These are phyloP conservation scores for Fraxinus floribunda DNA, from an alignment of 305 asterid species.

Conservation along the genomic window DNA sequence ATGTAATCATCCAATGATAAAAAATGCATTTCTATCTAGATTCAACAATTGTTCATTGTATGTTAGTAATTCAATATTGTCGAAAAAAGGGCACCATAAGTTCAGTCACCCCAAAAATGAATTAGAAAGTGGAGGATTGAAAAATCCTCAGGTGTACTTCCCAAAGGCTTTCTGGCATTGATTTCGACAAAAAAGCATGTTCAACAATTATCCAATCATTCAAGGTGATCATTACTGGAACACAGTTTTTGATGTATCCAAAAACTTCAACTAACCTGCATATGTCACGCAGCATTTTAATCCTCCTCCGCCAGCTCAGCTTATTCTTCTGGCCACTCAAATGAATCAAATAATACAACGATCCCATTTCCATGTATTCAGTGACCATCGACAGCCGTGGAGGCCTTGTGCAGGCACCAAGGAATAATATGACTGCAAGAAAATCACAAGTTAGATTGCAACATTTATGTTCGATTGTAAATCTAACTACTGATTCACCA, in stretches of 20 bases:
- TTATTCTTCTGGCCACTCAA: constrained; percentile 89
- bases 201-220: background rate
- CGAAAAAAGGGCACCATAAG: background rate
- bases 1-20: background rate
- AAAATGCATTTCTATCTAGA: background rate
- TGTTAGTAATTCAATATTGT: background rate
- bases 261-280: constrained; percentile 67
- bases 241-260: background rate
- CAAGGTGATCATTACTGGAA: background rate
- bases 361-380: constrained; percentile 98
- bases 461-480: background rate
- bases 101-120: background rate
- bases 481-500: background rate
- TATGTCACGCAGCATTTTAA: constrained; percentile 95
- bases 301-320: constrained; percentile 81
- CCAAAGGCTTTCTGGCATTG: background rate
- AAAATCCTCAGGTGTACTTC: background rate
- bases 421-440: constrained; percentile 83
- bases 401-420: constrained; percentile 96
- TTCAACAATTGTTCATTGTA: background rate
- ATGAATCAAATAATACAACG: constrained; percentile 78
- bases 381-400: constrained; percentile 91
- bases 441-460: constrained; percentile 24
- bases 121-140: background rate
- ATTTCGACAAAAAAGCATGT: background rate